A percentile compares a stretch with the other conserved stretches of the same genome.
These are phyloP conservation scores for Cryphonectria nitschkei DNA, from an alignment of 2,329 filamentous ascomycete species.

Conservation along the genomic window DNA sequence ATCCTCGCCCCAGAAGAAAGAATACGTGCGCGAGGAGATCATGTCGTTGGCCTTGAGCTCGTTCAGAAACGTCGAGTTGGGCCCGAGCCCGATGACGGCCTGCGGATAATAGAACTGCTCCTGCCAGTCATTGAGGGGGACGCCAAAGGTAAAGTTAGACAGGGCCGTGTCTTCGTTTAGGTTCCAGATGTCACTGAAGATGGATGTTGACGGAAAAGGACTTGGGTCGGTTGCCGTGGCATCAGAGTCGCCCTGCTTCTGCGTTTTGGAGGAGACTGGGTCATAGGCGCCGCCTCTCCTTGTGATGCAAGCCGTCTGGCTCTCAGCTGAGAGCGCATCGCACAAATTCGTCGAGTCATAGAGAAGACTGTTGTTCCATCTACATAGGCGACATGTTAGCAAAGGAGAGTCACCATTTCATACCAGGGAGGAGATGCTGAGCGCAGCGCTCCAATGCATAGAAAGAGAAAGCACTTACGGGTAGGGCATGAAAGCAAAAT, in stretches of 20 bases:
- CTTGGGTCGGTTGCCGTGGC: conserved; percentile 2
- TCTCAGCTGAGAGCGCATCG: conserved; percentile 3
- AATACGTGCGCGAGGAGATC: conserved; percentile 38
- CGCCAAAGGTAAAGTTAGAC: conserved; percentile 30
- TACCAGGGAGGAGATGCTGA: too few species aligned
- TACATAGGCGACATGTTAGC: neutral
- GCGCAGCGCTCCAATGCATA: too few species aligned
- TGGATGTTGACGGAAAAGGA: conserved; percentile 5
- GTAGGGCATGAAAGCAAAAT: conserved; percentile 16
- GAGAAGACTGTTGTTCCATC: conserved; percentile 10
- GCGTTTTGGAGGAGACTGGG: conserved; percentile 4
- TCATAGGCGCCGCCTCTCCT: conserved; percentile 16
- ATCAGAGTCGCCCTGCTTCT: neutral
- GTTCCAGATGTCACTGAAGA: conserved; percentile 6
- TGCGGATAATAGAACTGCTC: conserved; percentile 33
- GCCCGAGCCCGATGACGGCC: conserved; percentile 35
- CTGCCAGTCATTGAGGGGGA: conserved; percentile 33
- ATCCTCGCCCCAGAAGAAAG: conserved; percentile 39
- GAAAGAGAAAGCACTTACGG: neutral
- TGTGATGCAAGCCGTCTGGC: conserved; percentile 6
- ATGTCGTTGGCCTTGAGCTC: conserved; percentile 33
- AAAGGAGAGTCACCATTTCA: neutral
- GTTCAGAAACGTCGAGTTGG: conserved; percentile 38
- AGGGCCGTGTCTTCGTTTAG: conserved; percentile 30
- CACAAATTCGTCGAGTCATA: conserved; percentile 11